Conservation (phyloP, 1,284 basidiomycete genomes). For the Tilletia horrida region DNA sequence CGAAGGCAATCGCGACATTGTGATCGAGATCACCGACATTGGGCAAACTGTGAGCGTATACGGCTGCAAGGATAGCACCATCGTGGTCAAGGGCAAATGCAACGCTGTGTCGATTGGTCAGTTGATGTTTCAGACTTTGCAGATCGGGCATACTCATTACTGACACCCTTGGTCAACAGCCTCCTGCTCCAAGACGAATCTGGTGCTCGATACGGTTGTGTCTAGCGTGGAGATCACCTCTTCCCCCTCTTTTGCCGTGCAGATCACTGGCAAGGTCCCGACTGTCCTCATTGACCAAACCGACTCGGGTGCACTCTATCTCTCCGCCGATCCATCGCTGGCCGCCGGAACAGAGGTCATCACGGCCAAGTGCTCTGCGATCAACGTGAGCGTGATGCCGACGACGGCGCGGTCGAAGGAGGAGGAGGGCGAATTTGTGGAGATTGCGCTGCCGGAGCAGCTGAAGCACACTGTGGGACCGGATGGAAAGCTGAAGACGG, state of each 20-base stretch:
- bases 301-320: constrained; percentile 90
- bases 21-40: constrained; percentile 74
- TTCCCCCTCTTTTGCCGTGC: constrained; percentile 86
- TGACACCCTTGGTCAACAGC: constrained; percentile 59
- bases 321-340: constrained; percentile 74
- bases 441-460: constrained; percentile 93
- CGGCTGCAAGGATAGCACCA: constrained; percentile 82
- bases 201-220: constrained; percentile 86
- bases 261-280: constrained; percentile 83
- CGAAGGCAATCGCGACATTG: constrained; percentile 74
- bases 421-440: constrained; percentile 86
- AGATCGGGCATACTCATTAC: constrained; percentile 12
- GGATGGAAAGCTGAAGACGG: constrained; percentile 65
- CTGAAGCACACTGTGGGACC: constrained; percentile 73
- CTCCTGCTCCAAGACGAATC: constrained; percentile 81
- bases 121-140: constrained; percentile 42
- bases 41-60: constrained; percentile 86
- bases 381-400: constrained; percentile 74
- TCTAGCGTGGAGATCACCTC: constrained; percentile 82
- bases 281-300: constrained; percentile 91
- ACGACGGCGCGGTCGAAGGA: constrained; percentile 63
- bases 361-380: constrained; percentile 87
- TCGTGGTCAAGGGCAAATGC: constrained; percentile 87
- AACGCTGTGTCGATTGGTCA: constrained; percentile 86
- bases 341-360: constrained; percentile 71